Evolutionary conservation across 1,284 basidiomycete species (phyloP).

Genomic region (Phellopilus nigrolimitatus): DNA sequence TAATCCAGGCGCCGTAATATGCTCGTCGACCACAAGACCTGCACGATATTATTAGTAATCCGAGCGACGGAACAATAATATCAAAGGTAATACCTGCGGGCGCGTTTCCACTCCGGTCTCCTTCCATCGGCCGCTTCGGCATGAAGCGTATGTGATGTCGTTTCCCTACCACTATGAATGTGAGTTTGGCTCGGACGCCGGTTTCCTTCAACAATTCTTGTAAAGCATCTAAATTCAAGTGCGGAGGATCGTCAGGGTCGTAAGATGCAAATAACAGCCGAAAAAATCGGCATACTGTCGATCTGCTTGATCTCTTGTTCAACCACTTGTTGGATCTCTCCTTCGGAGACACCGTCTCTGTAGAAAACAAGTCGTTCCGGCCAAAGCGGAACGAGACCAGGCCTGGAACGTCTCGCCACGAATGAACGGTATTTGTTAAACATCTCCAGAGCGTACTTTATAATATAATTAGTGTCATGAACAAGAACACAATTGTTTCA

Average conservation of each 20-base stretch:
- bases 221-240: conserved; percentile 19
- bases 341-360: conserved; percentile 64
- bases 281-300: conserved; percentile 31
- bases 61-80: too few species aligned
- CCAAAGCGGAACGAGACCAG: conserved; percentile 18
- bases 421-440: conserved; percentile 19
- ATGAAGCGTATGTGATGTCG: conserved; percentile 52
- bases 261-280: not conserved
- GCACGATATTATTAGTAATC: too few species aligned
- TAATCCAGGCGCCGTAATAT: conserved; percentile 38
- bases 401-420: conserved; percentile 8
- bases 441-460: conserved; percentile 21
- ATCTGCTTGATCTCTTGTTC: conserved; percentile 42
- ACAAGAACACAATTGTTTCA: not conserved
- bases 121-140: conserved; percentile 30
- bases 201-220: conserved; percentile 22
- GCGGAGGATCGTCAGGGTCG: not conserved
- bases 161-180: conserved; percentile 54
- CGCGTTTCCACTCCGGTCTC: conserved; percentile 43
- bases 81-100: too few species aligned
- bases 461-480: not conserved
- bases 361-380: conserved; percentile 44
- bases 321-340: conserved; percentile 46
- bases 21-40: conserved; percentile 45
- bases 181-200: conserved; percentile 26